These are phyloP conservation scores for Agrostemma githago DNA, from an alignment of 148 eudicot species.

Conservation along the genomic window DNA sequence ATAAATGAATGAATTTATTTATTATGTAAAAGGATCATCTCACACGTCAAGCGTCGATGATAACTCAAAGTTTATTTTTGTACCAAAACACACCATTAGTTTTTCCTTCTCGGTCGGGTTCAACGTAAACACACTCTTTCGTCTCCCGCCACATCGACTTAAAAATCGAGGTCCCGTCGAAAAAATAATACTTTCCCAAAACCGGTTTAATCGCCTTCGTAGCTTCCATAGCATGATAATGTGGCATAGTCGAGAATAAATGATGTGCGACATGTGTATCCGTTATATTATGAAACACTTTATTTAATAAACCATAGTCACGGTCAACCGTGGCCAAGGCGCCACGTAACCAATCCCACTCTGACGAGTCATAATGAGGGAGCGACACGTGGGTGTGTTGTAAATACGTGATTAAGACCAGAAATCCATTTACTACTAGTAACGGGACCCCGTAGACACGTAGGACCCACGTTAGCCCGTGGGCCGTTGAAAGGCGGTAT, in stretches of 20 bases:
- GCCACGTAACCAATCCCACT: constrained; percentile 90
- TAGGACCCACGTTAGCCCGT: constrained; percentile 63
- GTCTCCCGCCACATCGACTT: constrained; percentile 76
- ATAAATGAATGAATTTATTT: too few species aligned
- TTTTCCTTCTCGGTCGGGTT: constrained; percentile 46
- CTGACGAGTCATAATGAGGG: constrained; percentile 78
- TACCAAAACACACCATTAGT: constrained; percentile 79
- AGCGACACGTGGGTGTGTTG: constrained; percentile 82
- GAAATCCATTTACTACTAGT: constrained; percentile 69
- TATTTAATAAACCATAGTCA: constrained; percentile 72
- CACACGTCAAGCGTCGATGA: not conserved
- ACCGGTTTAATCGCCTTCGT: constrained; percentile 79
- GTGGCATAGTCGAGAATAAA: constrained; percentile 81
- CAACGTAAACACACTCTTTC: constrained; percentile 76
- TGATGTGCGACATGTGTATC: constrained; percentile 91
- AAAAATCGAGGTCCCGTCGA: constrained; percentile 55
- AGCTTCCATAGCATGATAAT: constrained; percentile 92
- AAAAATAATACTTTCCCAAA: constrained; percentile 62
- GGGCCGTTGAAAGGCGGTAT: constrained; percentile 41
- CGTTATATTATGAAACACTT: constrained; percentile 76
- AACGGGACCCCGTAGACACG: constrained; percentile 65
- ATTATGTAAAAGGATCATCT: not conserved
- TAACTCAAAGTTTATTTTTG: constrained; percentile 50
- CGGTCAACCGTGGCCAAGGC: constrained; percentile 79
- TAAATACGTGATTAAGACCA: constrained; percentile 65